phyloP scores from a whole-genome alignment of 345 rosid species.

The Hibiscus tridactylites region DNA sequence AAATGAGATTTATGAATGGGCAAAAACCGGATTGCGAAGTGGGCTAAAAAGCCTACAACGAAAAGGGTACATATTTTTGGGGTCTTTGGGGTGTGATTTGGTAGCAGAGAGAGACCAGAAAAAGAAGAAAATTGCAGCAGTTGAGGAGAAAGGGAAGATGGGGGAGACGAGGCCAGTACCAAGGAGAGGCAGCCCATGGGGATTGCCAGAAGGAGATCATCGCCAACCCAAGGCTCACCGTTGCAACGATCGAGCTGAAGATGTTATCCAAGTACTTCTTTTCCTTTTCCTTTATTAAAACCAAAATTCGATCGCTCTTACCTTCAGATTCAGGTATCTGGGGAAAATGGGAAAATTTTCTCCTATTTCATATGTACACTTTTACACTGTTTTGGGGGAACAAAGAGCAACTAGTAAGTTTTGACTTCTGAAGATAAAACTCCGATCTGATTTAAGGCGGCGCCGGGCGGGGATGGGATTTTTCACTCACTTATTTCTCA shows the following conservation, averaged over 20 bases:
- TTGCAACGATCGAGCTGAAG: constrained; percentile 93
- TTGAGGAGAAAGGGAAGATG: constrained; percentile 19
- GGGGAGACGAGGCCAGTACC: constrained; percentile 89
- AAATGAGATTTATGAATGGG: background rate
- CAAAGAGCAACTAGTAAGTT: background rate
- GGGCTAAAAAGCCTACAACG: background rate
- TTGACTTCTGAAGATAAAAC: background rate
- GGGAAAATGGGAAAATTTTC: background rate
- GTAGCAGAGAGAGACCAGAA: background rate
- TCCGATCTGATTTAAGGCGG: background rate
- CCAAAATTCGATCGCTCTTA: too few relatives aligned
- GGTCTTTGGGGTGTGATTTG: background rate
- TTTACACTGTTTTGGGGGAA: background rate
- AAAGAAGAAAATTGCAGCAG: background rate
- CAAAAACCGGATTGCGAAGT: background rate
- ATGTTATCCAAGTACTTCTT: constrained; percentile 65
- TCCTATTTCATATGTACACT: background rate
- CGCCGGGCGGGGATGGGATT: background rate
- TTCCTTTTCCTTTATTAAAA: background rate
- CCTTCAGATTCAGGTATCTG: too few relatives aligned
- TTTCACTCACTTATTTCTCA: background rate
- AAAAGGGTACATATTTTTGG: background rate
- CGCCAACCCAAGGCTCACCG: constrained; percentile 90
- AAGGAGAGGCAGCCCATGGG: constrained; percentile 94
- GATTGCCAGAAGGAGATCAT: constrained; percentile 53